Evolutionary conservation across 768 basidiomycete species (phyloP).

Genomic region (Megacollybia marginata): DNA sequence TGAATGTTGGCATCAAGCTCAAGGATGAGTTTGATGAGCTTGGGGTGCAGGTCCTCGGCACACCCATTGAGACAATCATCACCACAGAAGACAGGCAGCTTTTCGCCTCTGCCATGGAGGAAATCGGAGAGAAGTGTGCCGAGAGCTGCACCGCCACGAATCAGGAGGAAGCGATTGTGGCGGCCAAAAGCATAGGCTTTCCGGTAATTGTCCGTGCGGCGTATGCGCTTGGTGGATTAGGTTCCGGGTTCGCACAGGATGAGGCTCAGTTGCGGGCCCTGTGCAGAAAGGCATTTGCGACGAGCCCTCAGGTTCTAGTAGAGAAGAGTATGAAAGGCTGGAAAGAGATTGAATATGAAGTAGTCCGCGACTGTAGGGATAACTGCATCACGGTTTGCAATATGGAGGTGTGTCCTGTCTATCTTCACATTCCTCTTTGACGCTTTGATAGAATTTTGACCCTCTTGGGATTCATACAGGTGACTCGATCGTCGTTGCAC

Average conservation of each 20-base stretch:
- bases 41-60: slow-evolving; percentile 91
- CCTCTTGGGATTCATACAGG: slow-evolving; percentile 98
- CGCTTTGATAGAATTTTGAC: slow-evolving; percentile 82
- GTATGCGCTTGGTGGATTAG: slow-evolving; percentile 92
- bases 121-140: slow-evolving; percentile 94
- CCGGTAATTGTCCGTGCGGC: slow-evolving; percentile 97
- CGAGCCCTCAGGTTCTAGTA: slow-evolving; percentile 96
- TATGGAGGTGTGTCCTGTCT: slow-evolving; percentile 80
- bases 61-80: slow-evolving; percentile 95
- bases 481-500: slow-evolving; percentile 96
- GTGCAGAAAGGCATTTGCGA: slow-evolving; percentile 93
- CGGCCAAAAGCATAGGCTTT: slow-evolving; percentile 82
- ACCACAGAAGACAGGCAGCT: slow-evolving; percentile 94
- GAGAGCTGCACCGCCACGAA: slow-evolving; percentile 86
- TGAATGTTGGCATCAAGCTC: slow-evolving; percentile 95
- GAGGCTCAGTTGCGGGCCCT: slow-evolving; percentile 83
- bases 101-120: slow-evolving; percentile 89
- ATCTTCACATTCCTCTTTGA: not conserved
- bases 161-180: slow-evolving; percentile 72
- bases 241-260: slow-evolving; percentile 93
- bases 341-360: slow-evolving; percentile 99
- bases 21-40: slow-evolving; percentile 91
- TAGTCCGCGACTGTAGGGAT: slow-evolving; percentile 93
- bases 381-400: slow-evolving; percentile 99
- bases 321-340: slow-evolving; percentile 99